Evolutionary conservation across 2,329 filamentous ascomycete species (phyloP).

Genomic region (Penicillium sp.): DNA sequence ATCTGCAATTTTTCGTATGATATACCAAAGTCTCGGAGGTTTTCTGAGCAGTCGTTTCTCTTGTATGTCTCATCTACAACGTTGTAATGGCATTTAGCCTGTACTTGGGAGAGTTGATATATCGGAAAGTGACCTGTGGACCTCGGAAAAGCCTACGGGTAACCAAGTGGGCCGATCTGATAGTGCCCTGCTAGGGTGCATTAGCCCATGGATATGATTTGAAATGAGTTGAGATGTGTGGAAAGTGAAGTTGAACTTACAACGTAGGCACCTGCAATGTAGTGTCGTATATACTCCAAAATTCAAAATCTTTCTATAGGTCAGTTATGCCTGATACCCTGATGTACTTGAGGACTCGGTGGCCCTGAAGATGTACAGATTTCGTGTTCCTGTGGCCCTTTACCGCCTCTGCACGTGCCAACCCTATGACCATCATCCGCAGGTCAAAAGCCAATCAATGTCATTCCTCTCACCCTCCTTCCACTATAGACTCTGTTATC

Average conservation of each 20-base stretch:
- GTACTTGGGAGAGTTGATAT: slow-evolving; percentile 14
- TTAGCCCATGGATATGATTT: neutral
- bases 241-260: neutral
- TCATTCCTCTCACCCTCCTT: neutral
- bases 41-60: slow-evolving; percentile 16
- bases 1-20: slow-evolving; percentile 18
- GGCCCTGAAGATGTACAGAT: neutral
- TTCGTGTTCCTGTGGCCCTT: neutral
- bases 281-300: too few species aligned
- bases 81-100: slow-evolving; percentile 4
- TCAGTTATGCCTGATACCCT: too few species aligned
- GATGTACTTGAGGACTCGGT: too few species aligned
- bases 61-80: slow-evolving; percentile 16
- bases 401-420: slow-evolving; percentile 19
- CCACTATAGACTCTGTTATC: neutral
- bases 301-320: too few species aligned
- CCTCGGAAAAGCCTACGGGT: slow-evolving; percentile 9
- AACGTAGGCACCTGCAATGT: too few species aligned
- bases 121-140: slow-evolving; percentile 18
- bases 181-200: neutral
- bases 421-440: slow-evolving; percentile 3
- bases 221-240: neutral
- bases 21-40: slow-evolving; percentile 16
- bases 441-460: slow-evolving; percentile 7
- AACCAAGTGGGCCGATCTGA: slow-evolving; percentile 17